These are phyloP conservation scores for Vanderwaltozyma polyspora DNA, from an alignment of 805 yeast genomes.

Conservation along the genomic window DNA sequence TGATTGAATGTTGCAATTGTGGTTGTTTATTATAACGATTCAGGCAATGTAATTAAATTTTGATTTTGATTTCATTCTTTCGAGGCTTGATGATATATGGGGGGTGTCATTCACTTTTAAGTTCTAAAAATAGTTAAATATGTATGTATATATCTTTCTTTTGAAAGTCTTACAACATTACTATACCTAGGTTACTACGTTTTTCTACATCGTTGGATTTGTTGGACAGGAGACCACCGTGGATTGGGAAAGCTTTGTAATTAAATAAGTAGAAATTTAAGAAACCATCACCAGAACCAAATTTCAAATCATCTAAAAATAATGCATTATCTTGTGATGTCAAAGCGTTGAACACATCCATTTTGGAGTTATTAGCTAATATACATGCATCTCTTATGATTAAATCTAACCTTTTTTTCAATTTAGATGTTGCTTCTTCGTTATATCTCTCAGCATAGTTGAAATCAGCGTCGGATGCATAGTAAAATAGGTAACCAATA, in stretches of 20 bases:
- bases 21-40: no score
- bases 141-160: no score
- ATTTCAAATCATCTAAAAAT: constrained; percentile 71
- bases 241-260: constrained; percentile 68
- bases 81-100: no score
- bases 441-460: constrained; percentile 30
- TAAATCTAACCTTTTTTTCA: constrained; percentile 47
- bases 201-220: constrained; percentile 41
- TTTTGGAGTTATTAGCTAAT: constrained; percentile 49
- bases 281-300: constrained; percentile 89
- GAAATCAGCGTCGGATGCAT: constrained; percentile 61
- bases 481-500: constrained; percentile 82
- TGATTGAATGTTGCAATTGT: no score
- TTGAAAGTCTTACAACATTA: constrained; percentile 54
- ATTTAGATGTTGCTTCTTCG: constrained; percentile 30
- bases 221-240: constrained; percentile 62
- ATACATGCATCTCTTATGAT: constrained; percentile 69
- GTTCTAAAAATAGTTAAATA: no score
- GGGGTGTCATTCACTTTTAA: no score
- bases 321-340: constrained; percentile 82
- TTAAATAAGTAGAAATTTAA: constrained; percentile 87
- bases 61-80: no score
- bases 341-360: constrained; percentile 90
- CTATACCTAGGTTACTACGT: constrained; percentile 82
- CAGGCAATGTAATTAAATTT: no score